Base-by-base conservation (phyloP, 805 yeast species). In the Lachancea sp. region DNA sequence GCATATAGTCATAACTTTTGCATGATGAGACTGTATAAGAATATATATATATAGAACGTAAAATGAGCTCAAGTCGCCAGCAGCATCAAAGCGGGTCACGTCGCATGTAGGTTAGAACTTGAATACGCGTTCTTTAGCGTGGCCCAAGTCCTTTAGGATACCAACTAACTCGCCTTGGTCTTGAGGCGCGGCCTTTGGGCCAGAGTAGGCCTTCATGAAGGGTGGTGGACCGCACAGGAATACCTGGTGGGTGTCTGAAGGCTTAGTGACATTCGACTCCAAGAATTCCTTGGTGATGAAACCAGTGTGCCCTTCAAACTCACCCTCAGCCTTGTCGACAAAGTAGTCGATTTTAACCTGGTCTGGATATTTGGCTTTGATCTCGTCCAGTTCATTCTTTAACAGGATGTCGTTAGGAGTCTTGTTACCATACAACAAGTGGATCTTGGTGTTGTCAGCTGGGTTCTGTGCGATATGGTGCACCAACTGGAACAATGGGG, bases 161-260 rank as follows among this genome's bases (percentile, higher is more conserved):
- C 98, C 98, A 21, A 80, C 70, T 43, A 92, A 75, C 67, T 85
- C 96, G 67, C 98, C 98, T 73, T 92, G 98, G 61, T 89, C 97
- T 41, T 80, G 55, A 53, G 96, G 94, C 38, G 92, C 79, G 34
- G 68, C 72, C 76, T 90, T 90, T 54, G 65, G 63, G 59, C 98
- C 98, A 20, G 96, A 85, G 51, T 88, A 58, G 43, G 95, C 88
- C 41, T 82, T 72, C 80, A 85, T 85, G 62, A 92, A 73, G 30
- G 84, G 83, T 57, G 96, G 95, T 45, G 98, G 98, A 42, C 98
- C 98, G 67, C 98, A 92, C 42, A 90, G 83, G 54, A 84, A 90
- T 43, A 89, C 75, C 59, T 81, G 83, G 55, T 75, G 70, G 64
- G 80, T 76, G 43, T 77, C 83, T 36, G 67, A 71, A 25, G 96